These are phyloP conservation scores for Paspalum notatum DNA, from an alignment of 176 grass and related monocot species.

Conservation along the genomic window DNA sequence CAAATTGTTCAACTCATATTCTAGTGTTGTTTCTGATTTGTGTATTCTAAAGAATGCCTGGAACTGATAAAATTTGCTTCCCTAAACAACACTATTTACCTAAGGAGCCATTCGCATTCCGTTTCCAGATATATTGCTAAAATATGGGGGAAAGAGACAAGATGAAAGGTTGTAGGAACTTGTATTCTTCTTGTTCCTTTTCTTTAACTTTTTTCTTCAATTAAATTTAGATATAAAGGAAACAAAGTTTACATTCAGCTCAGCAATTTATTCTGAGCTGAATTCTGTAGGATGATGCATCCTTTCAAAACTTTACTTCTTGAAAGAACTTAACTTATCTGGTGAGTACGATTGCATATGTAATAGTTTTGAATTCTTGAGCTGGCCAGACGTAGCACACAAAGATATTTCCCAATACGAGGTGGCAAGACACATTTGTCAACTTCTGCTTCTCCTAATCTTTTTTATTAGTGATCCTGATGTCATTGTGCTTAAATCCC, in stretches of 20 bases:
- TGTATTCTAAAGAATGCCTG: not conserved
- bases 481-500: constrained; percentile 19
- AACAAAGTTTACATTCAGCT: not conserved
- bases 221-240: constrained; percentile 9
- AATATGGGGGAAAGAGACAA: not conserved
- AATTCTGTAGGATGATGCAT: not conserved
- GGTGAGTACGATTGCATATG: not conserved
- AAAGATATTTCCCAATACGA: not conserved
- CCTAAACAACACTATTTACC: not conserved
- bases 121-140: not conserved
- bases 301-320: not conserved
- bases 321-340: not conserved
- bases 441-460: constrained; percentile 8
- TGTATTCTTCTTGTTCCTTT: not conserved
- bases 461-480: constrained; percentile 10
- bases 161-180: not conserved
- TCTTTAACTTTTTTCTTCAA: not conserved
- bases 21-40: not conserved
- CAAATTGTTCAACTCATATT: not conserved
- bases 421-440: constrained; percentile 6
- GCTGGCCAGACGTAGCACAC: not conserved
- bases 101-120: not conserved
- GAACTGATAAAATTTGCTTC: not conserved
- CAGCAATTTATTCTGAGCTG: not conserved
- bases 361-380: not conserved